Evolutionary conservation across 345 rosid species (phyloP).

Genomic region (Dimocarpus longan): DNA sequence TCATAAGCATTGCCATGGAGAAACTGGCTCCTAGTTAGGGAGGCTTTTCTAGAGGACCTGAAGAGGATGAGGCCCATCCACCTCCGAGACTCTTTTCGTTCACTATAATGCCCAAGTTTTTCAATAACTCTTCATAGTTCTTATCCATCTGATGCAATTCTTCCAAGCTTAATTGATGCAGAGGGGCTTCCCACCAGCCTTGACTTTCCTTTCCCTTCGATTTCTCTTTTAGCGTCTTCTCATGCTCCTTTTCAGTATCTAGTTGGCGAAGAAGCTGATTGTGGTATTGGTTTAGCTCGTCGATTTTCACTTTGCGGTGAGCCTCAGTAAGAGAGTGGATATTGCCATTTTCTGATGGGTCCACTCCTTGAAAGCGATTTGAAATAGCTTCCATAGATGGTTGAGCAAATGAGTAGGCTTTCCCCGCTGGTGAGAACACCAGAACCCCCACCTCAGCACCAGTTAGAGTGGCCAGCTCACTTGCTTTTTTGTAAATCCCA

Average conservation of each 20-base stretch:
- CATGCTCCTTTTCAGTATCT: constrained; percentile 19
- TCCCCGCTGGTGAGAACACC: constrained; percentile 39
- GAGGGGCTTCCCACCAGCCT: constrained; percentile 29
- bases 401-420: constrained; percentile 35
- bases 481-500: constrained; percentile 43
- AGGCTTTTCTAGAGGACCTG: background rate
- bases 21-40: background rate
- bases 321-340: constrained; percentile 30
- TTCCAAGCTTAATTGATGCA: constrained; percentile 12
- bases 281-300: constrained; percentile 14
- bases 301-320: constrained; percentile 20
- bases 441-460: constrained; percentile 30
- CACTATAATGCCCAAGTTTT: background rate
- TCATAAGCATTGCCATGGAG: background rate
- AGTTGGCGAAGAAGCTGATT: constrained; percentile 9
- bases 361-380: constrained; percentile 15
- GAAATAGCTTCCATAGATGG: constrained; percentile 33
- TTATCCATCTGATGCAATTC: background rate
- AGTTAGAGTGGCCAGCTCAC: constrained; percentile 34
- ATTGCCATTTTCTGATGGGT: background rate
- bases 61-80: background rate
- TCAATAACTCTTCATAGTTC: background rate
- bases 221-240: background rate
- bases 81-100: background rate
- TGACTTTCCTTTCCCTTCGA: background rate